Percentiles rank a stretch among this genome's conserved stretches.
These are phyloP conservation scores for Tricholoma hemisulphureum DNA, from an alignment of 768 basidiomycete species.

Conservation along the genomic window DNA sequence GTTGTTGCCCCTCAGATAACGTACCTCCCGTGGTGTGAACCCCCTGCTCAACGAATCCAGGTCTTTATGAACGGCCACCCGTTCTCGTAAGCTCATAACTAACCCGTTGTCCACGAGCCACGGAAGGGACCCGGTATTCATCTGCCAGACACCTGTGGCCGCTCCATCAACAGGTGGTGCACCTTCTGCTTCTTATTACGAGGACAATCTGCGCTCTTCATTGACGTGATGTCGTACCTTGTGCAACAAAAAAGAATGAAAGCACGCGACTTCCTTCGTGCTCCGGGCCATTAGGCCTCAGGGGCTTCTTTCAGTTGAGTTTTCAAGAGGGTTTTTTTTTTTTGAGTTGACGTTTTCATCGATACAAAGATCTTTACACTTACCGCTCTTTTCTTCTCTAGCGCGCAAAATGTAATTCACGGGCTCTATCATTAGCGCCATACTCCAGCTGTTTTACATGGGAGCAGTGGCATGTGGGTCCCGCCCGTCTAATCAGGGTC, in stretches of 20 bases:
- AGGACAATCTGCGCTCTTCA: constrained; percentile 4
- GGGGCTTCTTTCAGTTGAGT: constrained; percentile 1
- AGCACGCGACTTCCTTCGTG: constrained; percentile 2
- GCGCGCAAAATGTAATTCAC: not conserved
- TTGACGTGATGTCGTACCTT: not conserved
- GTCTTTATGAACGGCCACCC: not conserved
- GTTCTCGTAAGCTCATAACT: not conserved
- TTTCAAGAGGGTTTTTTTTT: not conserved
- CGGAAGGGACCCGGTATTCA: not conserved
- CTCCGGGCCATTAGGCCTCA: constrained; percentile 1
- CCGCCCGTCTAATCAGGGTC: not conserved
- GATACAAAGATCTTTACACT: constrained; percentile 1
- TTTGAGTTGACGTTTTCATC: not conserved
- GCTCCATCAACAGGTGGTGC: not conserved
- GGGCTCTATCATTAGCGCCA: not conserved
- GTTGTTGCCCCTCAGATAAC: not conserved
- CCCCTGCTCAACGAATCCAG: not conserved
- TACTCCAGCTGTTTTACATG: not conserved
- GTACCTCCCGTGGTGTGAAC: not conserved
- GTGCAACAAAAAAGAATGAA: not conserved
- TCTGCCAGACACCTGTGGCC: not conserved
- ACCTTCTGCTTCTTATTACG: constrained; percentile 5
- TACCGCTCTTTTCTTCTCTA: not conserved
- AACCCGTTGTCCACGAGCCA: not conserved
- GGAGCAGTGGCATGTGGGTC: not conserved